Evolutionary conservation across 139 green algal species (phyloP).

Genomic region (Marvania coccoides): DNA sequence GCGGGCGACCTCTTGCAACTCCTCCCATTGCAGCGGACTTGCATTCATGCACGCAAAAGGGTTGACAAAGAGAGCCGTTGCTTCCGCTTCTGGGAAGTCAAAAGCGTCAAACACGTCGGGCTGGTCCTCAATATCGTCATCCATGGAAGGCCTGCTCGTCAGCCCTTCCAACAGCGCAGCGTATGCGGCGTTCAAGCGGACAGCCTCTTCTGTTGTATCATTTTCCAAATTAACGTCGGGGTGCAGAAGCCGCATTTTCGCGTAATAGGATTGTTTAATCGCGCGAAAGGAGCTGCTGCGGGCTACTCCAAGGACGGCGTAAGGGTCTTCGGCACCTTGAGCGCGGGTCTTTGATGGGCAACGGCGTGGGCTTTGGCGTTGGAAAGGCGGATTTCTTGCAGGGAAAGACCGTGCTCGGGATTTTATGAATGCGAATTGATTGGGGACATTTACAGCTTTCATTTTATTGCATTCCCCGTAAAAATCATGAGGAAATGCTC

Average conservation of each 20-base stretch:
- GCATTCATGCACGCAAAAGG: constrained; percentile 39
- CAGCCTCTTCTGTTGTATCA: constrained; percentile 32
- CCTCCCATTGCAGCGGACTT: constrained; percentile 31
- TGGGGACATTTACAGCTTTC: too few relatives aligned
- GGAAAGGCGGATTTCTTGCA: too few relatives aligned
- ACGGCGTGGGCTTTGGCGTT: too few relatives aligned
- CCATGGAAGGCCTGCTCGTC: background rate
- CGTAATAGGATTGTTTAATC: constrained; percentile 37
- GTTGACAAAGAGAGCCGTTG: constrained; percentile 43
- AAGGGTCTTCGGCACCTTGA: constrained; percentile 13
- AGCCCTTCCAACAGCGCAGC: background rate
- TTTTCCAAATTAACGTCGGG: constrained; percentile 38
- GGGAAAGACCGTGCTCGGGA: too few relatives aligned
- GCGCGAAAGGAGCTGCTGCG: constrained; percentile 7
- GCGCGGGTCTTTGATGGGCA: too few relatives aligned
- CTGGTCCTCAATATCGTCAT: constrained; percentile 7
- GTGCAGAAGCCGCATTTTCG: constrained; percentile 47
- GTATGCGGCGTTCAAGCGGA: constrained; percentile 38
- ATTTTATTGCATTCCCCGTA: too few relatives aligned
- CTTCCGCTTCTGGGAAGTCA: constrained; percentile 29
- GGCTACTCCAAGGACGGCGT: constrained; percentile 14
- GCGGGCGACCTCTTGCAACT: constrained; percentile 24
- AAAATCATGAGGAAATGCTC: too few relatives aligned
- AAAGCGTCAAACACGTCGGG: constrained; percentile 20
- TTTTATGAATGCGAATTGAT: too few relatives aligned